These are phyloP conservation scores for Xerocomellus amylosporus DNA, from an alignment of 768 basidiomycete species.

Conservation along the genomic window DNA sequence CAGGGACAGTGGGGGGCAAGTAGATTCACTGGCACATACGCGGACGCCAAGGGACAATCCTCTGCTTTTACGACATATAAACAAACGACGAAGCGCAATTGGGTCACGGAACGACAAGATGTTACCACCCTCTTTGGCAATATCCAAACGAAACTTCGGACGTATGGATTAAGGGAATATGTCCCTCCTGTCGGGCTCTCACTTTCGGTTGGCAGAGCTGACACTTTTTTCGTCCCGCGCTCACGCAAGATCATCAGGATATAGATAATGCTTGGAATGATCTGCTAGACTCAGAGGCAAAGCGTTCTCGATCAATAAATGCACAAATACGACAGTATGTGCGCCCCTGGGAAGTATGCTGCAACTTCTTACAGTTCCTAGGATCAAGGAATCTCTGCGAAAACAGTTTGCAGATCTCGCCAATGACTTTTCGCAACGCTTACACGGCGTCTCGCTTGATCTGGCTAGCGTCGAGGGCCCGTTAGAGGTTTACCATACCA, in stretches of 20 bases:
- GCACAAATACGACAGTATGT: constrained; percentile 84
- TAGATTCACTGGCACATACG: constrained; percentile 69
- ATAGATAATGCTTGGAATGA: constrained; percentile 75
- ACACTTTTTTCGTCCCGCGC: neutral
- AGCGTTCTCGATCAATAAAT: constrained; percentile 78
- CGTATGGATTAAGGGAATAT: constrained; percentile 85
- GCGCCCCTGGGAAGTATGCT: neutral
- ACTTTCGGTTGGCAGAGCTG: constrained; percentile 43
- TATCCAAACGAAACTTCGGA: constrained; percentile 89
- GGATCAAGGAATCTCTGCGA: constrained; percentile 79
- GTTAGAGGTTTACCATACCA: constrained; percentile 53
- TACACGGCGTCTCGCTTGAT: constrained; percentile 66
- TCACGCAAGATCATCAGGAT: constrained; percentile 42
- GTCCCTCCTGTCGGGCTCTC: constrained; percentile 71
- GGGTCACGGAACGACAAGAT: constrained; percentile 90
- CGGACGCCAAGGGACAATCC: constrained; percentile 76
- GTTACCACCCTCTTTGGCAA: constrained; percentile 86
- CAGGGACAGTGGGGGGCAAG: constrained; percentile 69
- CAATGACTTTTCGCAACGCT: constrained; percentile 67
- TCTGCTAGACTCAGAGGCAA: constrained; percentile 72
- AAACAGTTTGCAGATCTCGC: constrained; percentile 76
- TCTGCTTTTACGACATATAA: constrained; percentile 77
- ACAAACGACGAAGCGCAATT: constrained; percentile 76
- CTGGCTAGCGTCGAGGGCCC: constrained; percentile 74
- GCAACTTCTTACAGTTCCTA: constrained; percentile 27